Percentiles rank a stretch among this genome's conserved stretches.
phyloP scores from a whole-genome alignment of 306 rosid genomes.

The Ochetophila trinervis region DNA sequence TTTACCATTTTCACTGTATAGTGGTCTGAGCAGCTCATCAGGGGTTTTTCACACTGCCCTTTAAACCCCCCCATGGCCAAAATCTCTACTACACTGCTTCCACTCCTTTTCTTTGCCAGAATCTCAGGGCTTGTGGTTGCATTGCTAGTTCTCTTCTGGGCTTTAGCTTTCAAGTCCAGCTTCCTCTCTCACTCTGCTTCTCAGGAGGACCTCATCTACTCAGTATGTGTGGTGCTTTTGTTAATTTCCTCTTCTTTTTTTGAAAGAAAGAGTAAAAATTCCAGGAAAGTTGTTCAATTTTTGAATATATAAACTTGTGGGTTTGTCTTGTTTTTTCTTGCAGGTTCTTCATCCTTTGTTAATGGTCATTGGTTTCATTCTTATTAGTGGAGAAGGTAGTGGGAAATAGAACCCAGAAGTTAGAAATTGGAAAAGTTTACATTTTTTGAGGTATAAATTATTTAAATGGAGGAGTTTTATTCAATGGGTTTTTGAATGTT shows the following conservation, averaged over 20 bases:
- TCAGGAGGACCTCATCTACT: slow-evolving; percentile 44
- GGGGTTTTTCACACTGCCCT: too few species aligned
- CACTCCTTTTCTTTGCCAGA: slow-evolving; percentile 58
- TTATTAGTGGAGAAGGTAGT: slow-evolving; percentile 86
- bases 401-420: slow-evolving; percentile 2
- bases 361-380: slow-evolving; percentile 88
- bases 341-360: slow-evolving; percentile 89
- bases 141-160: slow-evolving; percentile 62
- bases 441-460: neutral
- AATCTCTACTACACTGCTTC: slow-evolving; percentile 27
- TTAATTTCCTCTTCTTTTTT: neutral
- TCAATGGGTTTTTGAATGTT: slow-evolving; percentile 15
- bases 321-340: slow-evolving; percentile 3
- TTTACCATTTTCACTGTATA: too few species aligned
- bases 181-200: slow-evolving; percentile 53
- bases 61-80: slow-evolving; percentile 39
- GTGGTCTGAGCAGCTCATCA: too few species aligned
- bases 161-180: slow-evolving; percentile 60
- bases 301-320: neutral
- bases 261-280: neutral
- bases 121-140: slow-evolving; percentile 56
- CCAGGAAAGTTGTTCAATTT: neutral
- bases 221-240: slow-evolving; percentile 29
- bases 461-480: neutral
- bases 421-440: neutral